Evolutionary conservation across 306 rosid genomes (phyloP).

Genomic region (Vigna mungo): DNA sequence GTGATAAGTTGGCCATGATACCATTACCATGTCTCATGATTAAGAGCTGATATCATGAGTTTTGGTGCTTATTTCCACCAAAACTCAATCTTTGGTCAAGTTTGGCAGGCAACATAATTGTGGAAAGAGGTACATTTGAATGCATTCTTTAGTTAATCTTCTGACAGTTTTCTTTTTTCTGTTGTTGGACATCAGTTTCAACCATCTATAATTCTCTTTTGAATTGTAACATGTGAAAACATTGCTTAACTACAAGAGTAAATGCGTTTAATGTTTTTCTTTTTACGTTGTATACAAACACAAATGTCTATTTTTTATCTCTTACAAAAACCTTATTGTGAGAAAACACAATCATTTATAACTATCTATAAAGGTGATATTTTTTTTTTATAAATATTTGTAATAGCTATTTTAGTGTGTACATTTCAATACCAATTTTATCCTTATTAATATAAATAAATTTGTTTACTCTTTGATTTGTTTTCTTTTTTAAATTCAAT

Average conservation of each 20-base stretch:
- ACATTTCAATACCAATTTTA: no score
- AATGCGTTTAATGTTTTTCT: no score
- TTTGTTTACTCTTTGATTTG: no score
- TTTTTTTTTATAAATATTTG: no score
- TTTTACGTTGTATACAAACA: no score
- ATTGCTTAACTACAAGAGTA: background rate
- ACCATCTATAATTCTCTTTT: background rate
- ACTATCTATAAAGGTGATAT: no score
- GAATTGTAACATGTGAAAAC: background rate
- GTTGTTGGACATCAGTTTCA: background rate
- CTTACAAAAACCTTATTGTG: no score
- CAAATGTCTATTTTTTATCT: no score
- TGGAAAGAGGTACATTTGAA: slow-evolving; percentile 7
- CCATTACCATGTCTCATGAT: slow-evolving; percentile 43
- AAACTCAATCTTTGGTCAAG: slow-evolving; percentile 37
- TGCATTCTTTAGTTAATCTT: background rate
- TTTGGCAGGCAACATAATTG: slow-evolving; percentile 58
- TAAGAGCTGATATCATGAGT: slow-evolving; percentile 29
- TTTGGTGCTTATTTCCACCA: slow-evolving; percentile 36
- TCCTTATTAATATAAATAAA: no score
- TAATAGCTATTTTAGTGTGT: no score
- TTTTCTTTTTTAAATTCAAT: no score
- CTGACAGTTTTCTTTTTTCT: background rate
- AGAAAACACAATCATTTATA: no score
- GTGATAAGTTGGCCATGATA: slow-evolving; percentile 25